Percentiles rank a stretch among this genome's conserved stretches.
These are phyloP conservation scores for Crucihimalaya himalaica DNA, from an alignment of 345 rosid genomes.

Conservation along the genomic window DNA sequence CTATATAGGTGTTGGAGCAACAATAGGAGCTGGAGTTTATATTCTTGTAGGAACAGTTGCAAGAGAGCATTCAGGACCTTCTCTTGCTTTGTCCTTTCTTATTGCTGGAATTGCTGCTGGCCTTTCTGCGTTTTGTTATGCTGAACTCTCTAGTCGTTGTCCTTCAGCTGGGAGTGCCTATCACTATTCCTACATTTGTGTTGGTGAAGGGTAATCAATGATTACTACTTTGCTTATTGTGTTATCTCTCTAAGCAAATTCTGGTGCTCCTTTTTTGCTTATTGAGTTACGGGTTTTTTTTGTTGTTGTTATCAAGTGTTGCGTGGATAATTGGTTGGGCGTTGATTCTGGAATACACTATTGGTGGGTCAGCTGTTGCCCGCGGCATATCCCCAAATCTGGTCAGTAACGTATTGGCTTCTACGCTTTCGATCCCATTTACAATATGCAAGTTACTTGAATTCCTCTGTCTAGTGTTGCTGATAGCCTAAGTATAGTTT, in stretches of 20 bases:
- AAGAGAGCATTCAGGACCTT: conserved; percentile 96
- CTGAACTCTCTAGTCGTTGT: conserved; percentile 94
- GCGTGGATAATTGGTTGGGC: conserved; percentile 99
- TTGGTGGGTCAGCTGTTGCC: conserved; percentile 96
- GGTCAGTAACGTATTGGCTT: conserved; percentile 42
- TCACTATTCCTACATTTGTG: conserved; percentile 93
- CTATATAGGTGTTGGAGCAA: conserved; percentile 82
- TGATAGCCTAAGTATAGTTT: background rate
- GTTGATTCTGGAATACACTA: conserved; percentile 85
- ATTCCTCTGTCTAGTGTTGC: background rate
- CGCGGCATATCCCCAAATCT: conserved; percentile 93
- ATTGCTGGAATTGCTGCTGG: conserved; percentile 96
- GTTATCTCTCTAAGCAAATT: background rate
- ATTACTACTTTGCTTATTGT: background rate
- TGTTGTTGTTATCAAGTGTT: conserved; percentile 46
- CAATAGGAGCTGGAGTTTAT: conserved; percentile 98
- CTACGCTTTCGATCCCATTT: background rate
- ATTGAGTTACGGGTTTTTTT: background rate
- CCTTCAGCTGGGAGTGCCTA: conserved; percentile 99
- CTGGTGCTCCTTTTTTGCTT: background rate
- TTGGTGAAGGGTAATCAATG: conserved; percentile 79
- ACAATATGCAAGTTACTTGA: background rate
- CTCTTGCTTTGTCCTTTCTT: conserved; percentile 82
- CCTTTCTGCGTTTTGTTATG: conserved; percentile 96
- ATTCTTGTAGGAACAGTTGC: conserved; percentile 98